Percentiles rank a stretch among this genome's conserved stretches.
These are phyloP conservation scores for Biscogniauxia sp. DNA, from an alignment of 2,329 filamentous ascomycete species.

Conservation along the genomic window DNA sequence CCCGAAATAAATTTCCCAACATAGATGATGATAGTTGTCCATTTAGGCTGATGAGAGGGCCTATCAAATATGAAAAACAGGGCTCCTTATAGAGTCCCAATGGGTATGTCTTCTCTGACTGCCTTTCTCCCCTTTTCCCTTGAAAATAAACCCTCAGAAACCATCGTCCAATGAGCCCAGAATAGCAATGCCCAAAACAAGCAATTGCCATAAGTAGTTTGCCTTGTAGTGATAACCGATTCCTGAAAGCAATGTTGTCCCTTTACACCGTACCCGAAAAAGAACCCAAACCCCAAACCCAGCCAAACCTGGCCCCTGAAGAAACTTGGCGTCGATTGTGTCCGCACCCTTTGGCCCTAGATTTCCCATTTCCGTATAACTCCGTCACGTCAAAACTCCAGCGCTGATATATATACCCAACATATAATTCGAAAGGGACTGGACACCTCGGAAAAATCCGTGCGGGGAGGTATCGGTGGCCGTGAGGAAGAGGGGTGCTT, in stretches of 20 bases:
- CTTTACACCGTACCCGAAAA: neutral
- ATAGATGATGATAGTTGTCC: too few species aligned
- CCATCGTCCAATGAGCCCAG: neutral
- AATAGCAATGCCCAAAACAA: neutral
- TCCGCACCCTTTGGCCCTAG: conserved; percentile 11
- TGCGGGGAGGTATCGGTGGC: conserved; percentile 12
- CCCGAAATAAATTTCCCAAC: too few species aligned
- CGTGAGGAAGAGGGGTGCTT: neutral
- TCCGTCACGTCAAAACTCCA: conserved; percentile 27
- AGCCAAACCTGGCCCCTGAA: neutral
- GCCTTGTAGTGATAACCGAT: neutral
- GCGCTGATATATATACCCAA: conserved; percentile 31
- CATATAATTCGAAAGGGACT: conserved; percentile 25
- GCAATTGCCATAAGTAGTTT: neutral
- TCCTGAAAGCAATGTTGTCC: neutral
- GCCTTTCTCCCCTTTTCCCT: neutral
- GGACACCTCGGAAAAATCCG: conserved; percentile 6
- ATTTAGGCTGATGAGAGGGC: too few species aligned
- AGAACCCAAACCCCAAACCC: neutral
- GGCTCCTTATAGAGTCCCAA: neutral
- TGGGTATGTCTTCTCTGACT: neutral
- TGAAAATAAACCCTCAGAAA: too few species aligned
- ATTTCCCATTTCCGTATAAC: conserved; percentile 15
- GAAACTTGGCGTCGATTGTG: conserved; percentile 1
- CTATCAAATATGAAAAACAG: too few species aligned